Evolutionary conservation across 441 rosid species (phyloP).

Genomic region (Erysimum pusillum): DNA sequence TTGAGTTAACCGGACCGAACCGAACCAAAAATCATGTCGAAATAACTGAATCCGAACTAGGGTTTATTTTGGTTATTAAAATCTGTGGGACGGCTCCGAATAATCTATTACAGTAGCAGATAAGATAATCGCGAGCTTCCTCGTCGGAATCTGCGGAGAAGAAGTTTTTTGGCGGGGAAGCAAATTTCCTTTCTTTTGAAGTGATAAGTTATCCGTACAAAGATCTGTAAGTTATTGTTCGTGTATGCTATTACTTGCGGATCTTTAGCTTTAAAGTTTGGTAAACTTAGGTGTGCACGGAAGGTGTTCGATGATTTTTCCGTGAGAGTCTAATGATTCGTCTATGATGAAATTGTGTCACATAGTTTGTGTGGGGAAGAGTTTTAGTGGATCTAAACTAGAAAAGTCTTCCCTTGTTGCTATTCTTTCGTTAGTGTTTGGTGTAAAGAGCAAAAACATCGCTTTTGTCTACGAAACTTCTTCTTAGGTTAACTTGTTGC

Average conservation of each 20-base stretch:
- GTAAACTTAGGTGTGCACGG: slow-evolving; percentile 17
- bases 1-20: neutral
- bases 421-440: slow-evolving; percentile 1
- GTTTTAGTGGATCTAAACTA: neutral
- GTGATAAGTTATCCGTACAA: neutral
- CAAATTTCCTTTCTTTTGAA: neutral
- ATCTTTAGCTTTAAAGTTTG: neutral
- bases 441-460: neutral
- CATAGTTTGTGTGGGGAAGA: slow-evolving; percentile 8
- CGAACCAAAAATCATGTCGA: neutral
- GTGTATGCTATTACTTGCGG: neutral
- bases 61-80: slow-evolving; percentile 14
- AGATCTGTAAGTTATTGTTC: slow-evolving; percentile 2
- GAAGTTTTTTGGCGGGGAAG: neutral
- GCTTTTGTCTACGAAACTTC: slow-evolving; percentile 4
- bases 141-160: slow-evolving; percentile 17
- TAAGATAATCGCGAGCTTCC: neutral
- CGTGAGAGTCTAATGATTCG: slow-evolving; percentile 4
- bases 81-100: neutral
- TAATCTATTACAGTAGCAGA: neutral
- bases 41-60: neutral
- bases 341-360: slow-evolving; percentile 12
- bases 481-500: slow-evolving; percentile 32
- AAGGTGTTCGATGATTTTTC: slow-evolving; percentile 42
- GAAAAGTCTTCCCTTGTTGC: slow-evolving; percentile 3